Evolutionary conservation across 2,329 filamentous ascomycete genomes (phyloP), one percentile per base, ranked within the genome.

Genomic region (Aureobasidium sp.): DNA sequence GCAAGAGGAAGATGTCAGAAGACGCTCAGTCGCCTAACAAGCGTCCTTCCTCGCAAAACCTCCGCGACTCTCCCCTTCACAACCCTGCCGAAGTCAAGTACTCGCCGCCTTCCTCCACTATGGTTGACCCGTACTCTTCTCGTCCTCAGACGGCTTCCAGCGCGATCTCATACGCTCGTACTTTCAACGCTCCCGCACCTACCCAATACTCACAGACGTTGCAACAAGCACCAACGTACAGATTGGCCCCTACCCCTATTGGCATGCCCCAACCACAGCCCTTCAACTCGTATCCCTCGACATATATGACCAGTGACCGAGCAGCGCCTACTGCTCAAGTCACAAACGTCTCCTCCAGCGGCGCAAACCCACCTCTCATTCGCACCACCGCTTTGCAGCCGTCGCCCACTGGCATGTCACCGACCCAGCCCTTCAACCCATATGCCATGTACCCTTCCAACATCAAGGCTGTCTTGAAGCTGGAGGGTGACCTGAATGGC

Each of bases 401-500:
- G 6, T 79, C 81, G 9, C 75, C 76, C 31, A 74, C 73, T 25
- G 65, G 75, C 11, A 68, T 74, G n/a, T 79, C 75, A 65, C 80
- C 75, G 38, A 19, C 62, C 78, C 54, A 67, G 75, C 54, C 72
- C 70, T 89, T 91, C 74, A 90, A 91, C 67, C 87, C 88, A 0
- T 92, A 95, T 69, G 83, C 86, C 3, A 82, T 93, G 65, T 93
- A 92, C 69, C 86, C 90, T 17, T 63, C 69, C 10, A 84, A 85
- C 69, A 71, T 74, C 21, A 96, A 96, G 76, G 94, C 92, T 0
- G 79, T 87, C 19, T 78, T 97, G 31, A 90, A 94, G 69, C 87
- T 97, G 62, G 83, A 88, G 58, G 92, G 92, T 21, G 89, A 96
- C 68, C 81, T 99, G 50, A 85, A 91, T 55, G 77, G 80, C 8